These are phyloP conservation scores for Sphagnum magellanicum DNA, from an alignment of 228 moss, liverwort and hornwort genomes.

Conservation along the genomic window DNA sequence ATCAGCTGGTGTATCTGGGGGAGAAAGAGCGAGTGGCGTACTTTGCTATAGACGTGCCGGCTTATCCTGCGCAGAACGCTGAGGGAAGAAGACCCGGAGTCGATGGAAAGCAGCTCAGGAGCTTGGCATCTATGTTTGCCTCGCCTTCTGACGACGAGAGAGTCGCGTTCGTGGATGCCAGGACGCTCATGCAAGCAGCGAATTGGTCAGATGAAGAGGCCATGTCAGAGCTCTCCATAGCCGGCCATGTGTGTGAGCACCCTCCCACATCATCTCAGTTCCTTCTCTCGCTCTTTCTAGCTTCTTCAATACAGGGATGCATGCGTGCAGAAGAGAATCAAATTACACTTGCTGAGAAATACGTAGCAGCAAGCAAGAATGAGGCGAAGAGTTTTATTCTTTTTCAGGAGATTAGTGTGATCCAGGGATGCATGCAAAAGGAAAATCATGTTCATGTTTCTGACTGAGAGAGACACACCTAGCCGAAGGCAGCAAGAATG, in stretches of 20 bases:
- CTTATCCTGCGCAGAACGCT: background rate
- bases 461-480: background rate
- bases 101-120: conserved; percentile 18
- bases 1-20: conserved; percentile 69
- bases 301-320: background rate
- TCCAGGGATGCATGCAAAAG: background rate
- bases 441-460: background rate
- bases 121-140: conserved; percentile 32
- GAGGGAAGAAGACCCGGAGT: conserved; percentile 8
- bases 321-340: background rate
- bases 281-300: background rate
- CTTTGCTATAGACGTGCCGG: conserved; percentile 49
- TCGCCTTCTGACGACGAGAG: background rate
- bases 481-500: background rate
- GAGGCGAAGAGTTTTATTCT: too few relatives aligned
- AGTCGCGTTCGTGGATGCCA: conserved; percentile 62
- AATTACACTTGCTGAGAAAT: background rate
- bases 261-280: background rate
- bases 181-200: conserved; percentile 73
- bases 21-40: conserved; percentile 48
- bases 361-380: too few relatives aligned
- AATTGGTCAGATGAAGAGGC: conserved; percentile 30
- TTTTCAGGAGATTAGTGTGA: background rate
- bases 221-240: conserved; percentile 78
- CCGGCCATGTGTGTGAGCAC: conserved; percentile 60